phyloP scores from a whole-genome alignment of 139 green algal species.

The Tetradesmus lagerheimii region DNA sequence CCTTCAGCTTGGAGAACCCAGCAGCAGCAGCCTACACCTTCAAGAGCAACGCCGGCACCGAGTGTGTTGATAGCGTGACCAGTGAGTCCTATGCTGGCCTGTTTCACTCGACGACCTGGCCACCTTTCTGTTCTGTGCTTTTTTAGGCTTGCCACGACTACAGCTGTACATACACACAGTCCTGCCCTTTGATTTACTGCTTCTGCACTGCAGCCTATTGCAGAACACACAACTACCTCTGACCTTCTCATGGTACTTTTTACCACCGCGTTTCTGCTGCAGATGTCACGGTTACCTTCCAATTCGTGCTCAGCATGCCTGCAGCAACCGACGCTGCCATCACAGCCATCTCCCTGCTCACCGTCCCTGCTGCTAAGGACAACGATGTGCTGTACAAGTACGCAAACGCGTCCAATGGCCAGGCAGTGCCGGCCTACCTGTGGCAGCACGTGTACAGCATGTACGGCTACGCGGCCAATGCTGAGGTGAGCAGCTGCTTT shows the following conservation, averaged over 20 bases:
- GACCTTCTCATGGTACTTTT: neutral
- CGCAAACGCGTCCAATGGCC: neutral
- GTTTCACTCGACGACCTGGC: no score
- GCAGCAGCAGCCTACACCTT: slow-evolving; percentile 17
- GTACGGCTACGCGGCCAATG: slow-evolving; percentile 19
- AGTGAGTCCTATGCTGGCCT: neutral
- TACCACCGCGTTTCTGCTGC: neutral
- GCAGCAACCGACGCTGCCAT: neutral
- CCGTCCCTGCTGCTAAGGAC: slow-evolving; percentile 25
- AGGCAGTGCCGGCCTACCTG: neutral
- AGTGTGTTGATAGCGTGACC: neutral
- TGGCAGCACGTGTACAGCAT: slow-evolving; percentile 24
- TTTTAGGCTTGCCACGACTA: neutral
- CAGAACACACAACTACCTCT: neutral
- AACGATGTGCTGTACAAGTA: neutral
- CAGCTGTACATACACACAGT: neutral
- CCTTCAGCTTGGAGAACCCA: neutral
- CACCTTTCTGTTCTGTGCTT: neutral
- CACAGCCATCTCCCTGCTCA: slow-evolving; percentile 47
- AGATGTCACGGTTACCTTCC: neutral
- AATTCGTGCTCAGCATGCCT: neutral
- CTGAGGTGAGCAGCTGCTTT: neutral
- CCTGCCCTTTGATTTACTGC: neutral
- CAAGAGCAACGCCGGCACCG: neutral
- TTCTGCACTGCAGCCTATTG: neutral